Evolutionary conservation across 2,329 filamentous ascomycete species (phyloP).

Genomic region (Aspergillus carbonarius): DNA sequence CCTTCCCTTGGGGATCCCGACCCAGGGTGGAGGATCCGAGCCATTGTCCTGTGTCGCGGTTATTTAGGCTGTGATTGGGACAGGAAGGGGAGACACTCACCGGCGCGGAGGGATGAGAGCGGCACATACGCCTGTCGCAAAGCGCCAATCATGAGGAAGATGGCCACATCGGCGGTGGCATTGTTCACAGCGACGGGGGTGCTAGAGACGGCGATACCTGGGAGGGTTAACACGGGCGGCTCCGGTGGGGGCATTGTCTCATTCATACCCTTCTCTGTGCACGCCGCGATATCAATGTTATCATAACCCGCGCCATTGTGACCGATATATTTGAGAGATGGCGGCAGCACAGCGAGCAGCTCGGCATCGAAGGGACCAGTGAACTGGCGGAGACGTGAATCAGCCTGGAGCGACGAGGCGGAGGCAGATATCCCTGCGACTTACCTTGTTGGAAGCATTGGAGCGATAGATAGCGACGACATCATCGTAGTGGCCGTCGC

Average conservation of each 20-base stretch:
- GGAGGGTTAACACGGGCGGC: not conserved
- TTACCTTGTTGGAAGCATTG: conserved; percentile 54
- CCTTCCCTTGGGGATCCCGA: conserved; percentile 47
- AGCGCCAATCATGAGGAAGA: conserved; percentile 50
- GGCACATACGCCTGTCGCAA: conserved; percentile 46
- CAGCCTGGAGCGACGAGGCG: not conserved
- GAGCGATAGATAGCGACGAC: conserved; percentile 60
- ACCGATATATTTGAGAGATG: conserved; percentile 50
- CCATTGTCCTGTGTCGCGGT: conserved; percentile 36
- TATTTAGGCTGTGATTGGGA: not conserved
- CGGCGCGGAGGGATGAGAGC: conserved; percentile 41
- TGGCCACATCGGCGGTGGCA: conserved; percentile 49
- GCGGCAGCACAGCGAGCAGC: conserved; percentile 46
- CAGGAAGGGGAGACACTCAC: conserved; percentile 20
- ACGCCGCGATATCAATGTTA: conserved; percentile 57
- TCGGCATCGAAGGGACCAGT: conserved; percentile 52
- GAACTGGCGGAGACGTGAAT: conserved; percentile 23
- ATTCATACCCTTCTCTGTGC: conserved; percentile 43
- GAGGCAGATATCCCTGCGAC: not conserved
- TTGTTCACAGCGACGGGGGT: conserved; percentile 49
- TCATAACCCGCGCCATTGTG: conserved; percentile 62
- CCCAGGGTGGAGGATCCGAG: conserved; percentile 43
- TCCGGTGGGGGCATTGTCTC: not conserved
- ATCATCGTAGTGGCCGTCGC: conserved; percentile 55
- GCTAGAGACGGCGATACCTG: conserved; percentile 44